Evolutionary conservation across 1,284 basidiomycete genomes (phyloP), one percentile per base, ranked within the genome.

Genomic region (Acaromyces ingoldii): DNA sequence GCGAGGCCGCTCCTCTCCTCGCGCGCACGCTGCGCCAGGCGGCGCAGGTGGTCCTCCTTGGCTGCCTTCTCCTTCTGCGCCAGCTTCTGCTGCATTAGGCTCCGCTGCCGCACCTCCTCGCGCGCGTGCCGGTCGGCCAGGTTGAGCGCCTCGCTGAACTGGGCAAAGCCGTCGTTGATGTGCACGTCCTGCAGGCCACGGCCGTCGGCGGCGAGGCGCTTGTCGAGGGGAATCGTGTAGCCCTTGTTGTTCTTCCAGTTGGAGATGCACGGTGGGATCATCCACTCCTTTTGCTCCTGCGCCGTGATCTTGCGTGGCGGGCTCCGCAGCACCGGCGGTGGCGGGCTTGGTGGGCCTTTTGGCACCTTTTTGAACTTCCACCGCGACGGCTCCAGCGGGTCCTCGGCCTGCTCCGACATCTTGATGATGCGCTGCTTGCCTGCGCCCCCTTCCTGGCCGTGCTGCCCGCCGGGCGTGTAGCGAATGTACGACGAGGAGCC

Each of bases 241-340:
- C 95, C 95, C 78, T 97, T 97, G 84, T 98, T 97, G 81, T 99
- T 99, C 81, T 99, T 99, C 95, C 95, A 99, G 79, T 98, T 99
- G 29, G 91, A 96, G 60, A 99, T 96, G 77, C 91, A 97, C 15
- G 95, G 95, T 3, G 95, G 95, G 51, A 99, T 97, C 91, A 96
- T 96, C 95, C 95, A 97, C 70, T 97, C 93, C 78, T 97, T 97
- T 78, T 97, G 93, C 75, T 98, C 95, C 56, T 91, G 88, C 3
- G 89, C 89, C 0, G 93, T 95, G 2, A 90, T 90, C 69, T 96
- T 93, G 51, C 95, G 82, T 5, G 95, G 95, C 1, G 95, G 95
- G 78, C 88, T 91, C 38, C 93, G 85, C 46, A 99, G 79, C 0
- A 98, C 89, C n/a, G 95, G 93, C 2, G 93, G 90, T 1, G 95